Base-by-base conservation (phyloP, 129 eudicot species). In the Solidago caesia region DNA sequence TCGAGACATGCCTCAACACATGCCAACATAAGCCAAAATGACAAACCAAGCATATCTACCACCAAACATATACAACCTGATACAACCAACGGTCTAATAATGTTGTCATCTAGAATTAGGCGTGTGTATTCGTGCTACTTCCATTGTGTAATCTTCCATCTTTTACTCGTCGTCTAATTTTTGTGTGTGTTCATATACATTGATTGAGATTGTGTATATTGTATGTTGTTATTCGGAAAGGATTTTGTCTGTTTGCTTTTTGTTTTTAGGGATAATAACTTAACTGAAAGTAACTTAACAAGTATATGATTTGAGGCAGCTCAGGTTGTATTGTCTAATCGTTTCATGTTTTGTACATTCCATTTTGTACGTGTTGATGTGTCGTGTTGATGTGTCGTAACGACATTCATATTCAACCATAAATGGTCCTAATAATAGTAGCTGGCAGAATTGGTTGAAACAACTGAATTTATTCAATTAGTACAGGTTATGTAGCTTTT, bases 401-500 rank as follows among this genome's bases (percentile, higher is more conserved):
- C 26, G 15, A 64, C 47, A 29, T 64, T 64, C 68, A 64, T 8
- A 2, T 6, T 52, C 62, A 1, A 29, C 46, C 14, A 11, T 71
- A 71, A 71, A 74, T 14, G 27, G 79, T 39, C 71, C 49, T 33
- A 39, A 64, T 74, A 15, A 49, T 48, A 21, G 49, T 74, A 41
- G 64, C 51, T 64, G 52, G 64, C 79, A 42, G 16, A 74, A 48
- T 41, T 51, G 53, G 52, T 74, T 63, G 79, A 15, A 15, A 74
- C 71, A 33, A 74, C 52, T 74, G 49, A 60, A 46, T 62, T 74
- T 60, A 62, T 61, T 74, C 52, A 14, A 63, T 29, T 46, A 49
- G 78, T 74, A 65, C n/a, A 75, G 13, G 62, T 74, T n/a, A 63
- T 74, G 71, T 63, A 48, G 64, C 51, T 75, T 65, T 25, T 16